These are phyloP conservation scores for Marasmius fiardii DNA, from an alignment of 1,284 basidiomycete species.

Conservation along the genomic window DNA sequence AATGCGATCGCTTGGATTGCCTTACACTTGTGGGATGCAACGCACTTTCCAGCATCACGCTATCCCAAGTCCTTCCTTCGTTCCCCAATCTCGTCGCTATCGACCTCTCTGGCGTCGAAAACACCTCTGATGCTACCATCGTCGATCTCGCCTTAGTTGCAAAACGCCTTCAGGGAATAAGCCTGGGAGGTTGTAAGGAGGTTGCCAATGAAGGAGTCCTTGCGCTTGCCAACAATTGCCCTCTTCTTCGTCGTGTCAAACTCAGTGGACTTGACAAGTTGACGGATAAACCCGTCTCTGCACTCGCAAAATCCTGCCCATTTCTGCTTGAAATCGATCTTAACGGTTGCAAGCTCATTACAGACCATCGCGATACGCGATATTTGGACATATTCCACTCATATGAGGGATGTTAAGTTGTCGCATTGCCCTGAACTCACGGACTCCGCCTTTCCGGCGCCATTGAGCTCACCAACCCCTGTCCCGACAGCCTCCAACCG, in stretches of 20 bases:
- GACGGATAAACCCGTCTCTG: conserved; percentile 79
- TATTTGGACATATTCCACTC: conserved; percentile 76
- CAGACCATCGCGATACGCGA: conserved; percentile 79
- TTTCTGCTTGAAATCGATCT: conserved; percentile 94
- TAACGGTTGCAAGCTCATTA: conserved; percentile 77
- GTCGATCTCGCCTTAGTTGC: conserved; percentile 70
- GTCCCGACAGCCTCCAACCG: conserved; percentile 35
- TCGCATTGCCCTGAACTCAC: conserved; percentile 80
- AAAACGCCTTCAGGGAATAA: conserved; percentile 87
- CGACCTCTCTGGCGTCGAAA: conserved; percentile 78
- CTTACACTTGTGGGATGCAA: conserved; percentile 88
- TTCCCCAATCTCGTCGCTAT: conserved; percentile 84
- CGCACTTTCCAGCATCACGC: conserved; percentile 64
- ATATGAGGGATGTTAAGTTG: conserved; percentile 91
- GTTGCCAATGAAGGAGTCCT: conserved; percentile 80
- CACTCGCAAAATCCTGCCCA: conserved; percentile 80
- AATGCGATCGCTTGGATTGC: conserved; percentile 85
- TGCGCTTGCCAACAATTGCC: conserved; percentile 74
- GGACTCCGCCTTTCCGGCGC: conserved; percentile 84
- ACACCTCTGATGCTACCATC: conserved; percentile 72
- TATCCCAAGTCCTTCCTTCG: conserved; percentile 66
- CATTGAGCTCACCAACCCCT: conserved; percentile 43
- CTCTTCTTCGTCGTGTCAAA: conserved; percentile 85
- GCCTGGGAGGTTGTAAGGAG: conserved; percentile 81
- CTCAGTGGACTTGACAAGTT: conserved; percentile 74